phyloP scores from a whole-genome alignment of 768 basidiomycete species.

The Lactifluus hygrophoroides region DNA sequence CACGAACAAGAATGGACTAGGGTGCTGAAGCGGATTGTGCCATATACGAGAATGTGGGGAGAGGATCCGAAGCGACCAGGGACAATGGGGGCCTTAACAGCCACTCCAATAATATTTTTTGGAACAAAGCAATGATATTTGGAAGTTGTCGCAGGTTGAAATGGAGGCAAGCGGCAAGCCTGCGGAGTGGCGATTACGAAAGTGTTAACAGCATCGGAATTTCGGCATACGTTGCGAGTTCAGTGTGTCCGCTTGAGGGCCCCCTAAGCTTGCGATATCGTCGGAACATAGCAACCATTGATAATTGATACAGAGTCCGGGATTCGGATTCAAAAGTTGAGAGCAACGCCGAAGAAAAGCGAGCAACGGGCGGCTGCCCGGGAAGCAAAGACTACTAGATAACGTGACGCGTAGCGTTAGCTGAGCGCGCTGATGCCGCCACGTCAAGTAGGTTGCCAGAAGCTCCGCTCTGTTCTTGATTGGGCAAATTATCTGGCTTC shows the following conservation, averaged over 20 bases:
- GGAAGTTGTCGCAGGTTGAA: neutral
- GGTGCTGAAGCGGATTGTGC: neutral
- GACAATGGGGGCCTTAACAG: neutral
- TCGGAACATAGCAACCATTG: slow-evolving; percentile 1
- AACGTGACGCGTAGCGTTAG: neutral
- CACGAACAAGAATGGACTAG: neutral
- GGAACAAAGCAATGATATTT: neutral
- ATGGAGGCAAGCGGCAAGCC: neutral
- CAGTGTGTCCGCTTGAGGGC: neutral
- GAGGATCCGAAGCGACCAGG: neutral
- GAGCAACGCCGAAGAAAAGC: neutral
- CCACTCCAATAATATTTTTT: neutral
- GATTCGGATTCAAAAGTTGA: neutral
- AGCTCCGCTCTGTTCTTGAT: neutral
- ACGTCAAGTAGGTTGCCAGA: slow-evolving; percentile 5
- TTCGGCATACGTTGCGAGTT: neutral
- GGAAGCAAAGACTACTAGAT: neutral
- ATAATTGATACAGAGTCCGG: neutral
- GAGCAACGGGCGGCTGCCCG: neutral
- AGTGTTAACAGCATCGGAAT: neutral
- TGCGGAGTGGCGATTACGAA: neutral
- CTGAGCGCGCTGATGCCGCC: neutral
- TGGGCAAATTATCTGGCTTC: neutral
- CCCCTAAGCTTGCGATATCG: slow-evolving; percentile 3
- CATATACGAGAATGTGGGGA: neutral